Conservation (phyloP, 345 rosid species). For the Corymbia maculata region DNA sequence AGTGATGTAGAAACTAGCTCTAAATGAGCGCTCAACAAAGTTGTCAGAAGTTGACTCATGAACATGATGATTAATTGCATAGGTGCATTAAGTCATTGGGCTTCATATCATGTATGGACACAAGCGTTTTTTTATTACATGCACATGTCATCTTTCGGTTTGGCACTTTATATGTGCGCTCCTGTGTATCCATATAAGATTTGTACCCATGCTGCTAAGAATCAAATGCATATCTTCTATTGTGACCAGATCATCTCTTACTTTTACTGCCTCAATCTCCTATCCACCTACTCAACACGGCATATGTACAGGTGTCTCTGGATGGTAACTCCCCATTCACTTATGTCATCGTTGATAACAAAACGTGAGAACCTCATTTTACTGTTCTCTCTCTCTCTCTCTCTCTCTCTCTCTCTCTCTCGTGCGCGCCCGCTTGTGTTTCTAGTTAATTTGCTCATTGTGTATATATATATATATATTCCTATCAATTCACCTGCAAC, state of each 20-base stretch:
- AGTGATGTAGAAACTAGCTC: neutral
- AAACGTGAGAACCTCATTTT: conserved; percentile 47
- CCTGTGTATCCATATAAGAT: neutral
- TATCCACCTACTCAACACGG: neutral
- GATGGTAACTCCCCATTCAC: conserved; percentile 91
- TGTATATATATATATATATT: neutral
- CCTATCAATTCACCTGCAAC: neutral
- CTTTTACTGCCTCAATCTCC: neutral
- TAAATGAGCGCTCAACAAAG: neutral
- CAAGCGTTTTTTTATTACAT: neutral
- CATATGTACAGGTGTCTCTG: conserved; percentile 51
- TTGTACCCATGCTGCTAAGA: neutral
- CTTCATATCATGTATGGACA: neutral
- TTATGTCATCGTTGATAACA: conserved; percentile 69
- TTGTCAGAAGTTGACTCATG: neutral
- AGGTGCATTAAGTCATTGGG: neutral
- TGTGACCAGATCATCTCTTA: neutral
- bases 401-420: rapidly evolving
- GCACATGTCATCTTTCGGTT: neutral
- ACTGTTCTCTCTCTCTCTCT: neutral
- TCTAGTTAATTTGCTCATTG: neutral
- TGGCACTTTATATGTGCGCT: neutral
- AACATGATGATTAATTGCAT: neutral
- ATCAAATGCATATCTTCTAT: neutral
- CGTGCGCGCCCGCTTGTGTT: neutral